phyloP scores from a whole-genome alignment of 2,329 filamentous ascomycete species.

The Triangularia setosa region DNA sequence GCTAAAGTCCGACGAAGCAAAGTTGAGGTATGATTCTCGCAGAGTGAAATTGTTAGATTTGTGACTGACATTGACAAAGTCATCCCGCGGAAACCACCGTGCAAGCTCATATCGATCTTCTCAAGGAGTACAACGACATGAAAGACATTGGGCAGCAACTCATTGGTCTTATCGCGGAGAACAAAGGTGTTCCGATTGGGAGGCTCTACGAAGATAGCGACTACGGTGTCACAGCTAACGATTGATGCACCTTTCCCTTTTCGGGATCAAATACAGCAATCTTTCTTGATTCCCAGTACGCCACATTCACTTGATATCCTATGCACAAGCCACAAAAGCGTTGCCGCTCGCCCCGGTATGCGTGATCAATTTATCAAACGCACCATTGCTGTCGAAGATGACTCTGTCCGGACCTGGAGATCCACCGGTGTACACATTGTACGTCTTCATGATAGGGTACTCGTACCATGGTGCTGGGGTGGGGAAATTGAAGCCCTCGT shows the following conservation, averaged over 20 bases:
- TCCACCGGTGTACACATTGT: constrained; percentile 41
- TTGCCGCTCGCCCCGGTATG: constrained; percentile 62
- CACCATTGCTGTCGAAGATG: constrained; percentile 53
- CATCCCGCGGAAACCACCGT: constrained; percentile 24
- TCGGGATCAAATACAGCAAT: not conserved
- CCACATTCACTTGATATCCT: not conserved
- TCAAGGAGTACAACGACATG: constrained; percentile 37
- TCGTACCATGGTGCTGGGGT: constrained; percentile 39
- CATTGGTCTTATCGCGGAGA: constrained; percentile 37
- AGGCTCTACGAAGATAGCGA: constrained; percentile 30
- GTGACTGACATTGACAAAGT: constrained; percentile 10
- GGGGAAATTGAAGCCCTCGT: constrained; percentile 41
- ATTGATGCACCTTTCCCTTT: constrained; percentile 19
- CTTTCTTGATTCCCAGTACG: not conserved
- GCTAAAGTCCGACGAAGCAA: not conserved
- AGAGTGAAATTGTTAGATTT: not conserved
- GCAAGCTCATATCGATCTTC: constrained; percentile 26
- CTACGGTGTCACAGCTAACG: constrained; percentile 31
- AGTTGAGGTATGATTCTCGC: constrained; percentile 12
- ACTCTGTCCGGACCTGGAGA: constrained; percentile 61
- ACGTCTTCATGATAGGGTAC: constrained; percentile 39
- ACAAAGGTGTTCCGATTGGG: constrained; percentile 31
- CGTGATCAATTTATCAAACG: constrained; percentile 57
- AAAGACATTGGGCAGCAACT: constrained; percentile 38
- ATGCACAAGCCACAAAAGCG: constrained; percentile 56